Percentiles rank a stretch among this genome's conserved stretches.
Conservation (phyloP, 2,329 filamentous ascomycete genomes). For the Fusarium denticulatum region DNA sequence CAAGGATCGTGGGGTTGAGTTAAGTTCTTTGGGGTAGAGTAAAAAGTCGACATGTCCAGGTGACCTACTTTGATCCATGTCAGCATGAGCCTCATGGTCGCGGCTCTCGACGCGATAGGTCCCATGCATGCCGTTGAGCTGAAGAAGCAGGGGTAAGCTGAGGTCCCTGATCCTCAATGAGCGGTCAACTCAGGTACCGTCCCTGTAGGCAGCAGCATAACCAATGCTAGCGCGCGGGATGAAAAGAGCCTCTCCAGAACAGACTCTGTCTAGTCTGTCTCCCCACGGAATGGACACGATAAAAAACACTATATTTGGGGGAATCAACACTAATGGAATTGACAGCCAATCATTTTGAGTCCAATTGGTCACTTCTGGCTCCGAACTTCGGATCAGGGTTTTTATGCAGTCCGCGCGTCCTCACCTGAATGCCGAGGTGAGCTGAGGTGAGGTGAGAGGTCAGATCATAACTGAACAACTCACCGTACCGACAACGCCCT, state of each 20-base stretch:
- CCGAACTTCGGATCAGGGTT: neutral
- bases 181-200: slow-evolving; percentile 19
- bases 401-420: neutral
- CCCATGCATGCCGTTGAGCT: slow-evolving; percentile 17
- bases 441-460: neutral
- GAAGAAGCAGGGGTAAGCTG: slow-evolving; percentile 28
- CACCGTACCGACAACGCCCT: neutral
- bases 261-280: neutral
- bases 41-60: slow-evolving; percentile 9
- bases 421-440: neutral
- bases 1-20: slow-evolving; percentile 21
- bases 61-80: slow-evolving; percentile 18
- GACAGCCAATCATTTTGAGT: neutral
- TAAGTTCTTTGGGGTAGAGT: neutral
- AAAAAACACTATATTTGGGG: neutral
- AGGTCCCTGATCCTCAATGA: slow-evolving; percentile 12
- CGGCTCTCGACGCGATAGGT: slow-evolving; percentile 19
- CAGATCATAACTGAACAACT: neutral
- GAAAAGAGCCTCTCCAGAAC: neutral
- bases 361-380: neutral
- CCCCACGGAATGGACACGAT: neutral
- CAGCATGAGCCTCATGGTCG: slow-evolving; percentile 23
- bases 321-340: neutral
- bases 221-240: neutral
- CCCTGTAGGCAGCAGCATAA: slow-evolving; percentile 21